phyloP scores from a whole-genome alignment of 192 early-diverging fungal species.

The Backusella australiensis region DNA sequence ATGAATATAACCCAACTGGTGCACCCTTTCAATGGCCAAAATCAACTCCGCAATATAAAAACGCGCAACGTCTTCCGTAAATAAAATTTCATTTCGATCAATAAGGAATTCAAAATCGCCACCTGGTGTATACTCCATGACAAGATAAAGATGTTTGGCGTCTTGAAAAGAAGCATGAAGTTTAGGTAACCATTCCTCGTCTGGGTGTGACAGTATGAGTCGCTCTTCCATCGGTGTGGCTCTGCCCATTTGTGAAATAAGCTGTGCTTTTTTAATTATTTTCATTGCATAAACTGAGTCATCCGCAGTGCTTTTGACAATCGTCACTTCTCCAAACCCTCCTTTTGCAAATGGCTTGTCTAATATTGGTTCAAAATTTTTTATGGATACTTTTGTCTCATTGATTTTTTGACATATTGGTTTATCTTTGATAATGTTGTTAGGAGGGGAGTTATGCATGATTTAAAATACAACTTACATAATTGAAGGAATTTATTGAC shows the following conservation, averaged over 20 bases:
- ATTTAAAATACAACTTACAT: conserved; percentile 3
- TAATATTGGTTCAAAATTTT: background rate
- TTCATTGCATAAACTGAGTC: conserved; percentile 79
- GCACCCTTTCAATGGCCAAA: conserved; percentile 75
- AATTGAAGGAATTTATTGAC: conserved; percentile 3
- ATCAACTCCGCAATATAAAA: conserved; percentile 92
- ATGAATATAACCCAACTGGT: conserved; percentile 88
- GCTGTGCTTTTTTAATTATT: conserved; percentile 66
- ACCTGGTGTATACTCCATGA: conserved; percentile 97
- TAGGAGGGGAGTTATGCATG: background rate
- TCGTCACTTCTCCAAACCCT: conserved; percentile 23
- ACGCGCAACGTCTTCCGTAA: conserved; percentile 73
- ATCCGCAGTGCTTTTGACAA: conserved; percentile 72
- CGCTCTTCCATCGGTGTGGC: conserved; percentile 88
- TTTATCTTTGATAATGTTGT: conserved; percentile 1
- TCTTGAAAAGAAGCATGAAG: conserved; percentile 86
- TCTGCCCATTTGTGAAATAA: conserved; percentile 72
- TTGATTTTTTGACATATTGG: background rate
- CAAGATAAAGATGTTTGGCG: conserved; percentile 82
- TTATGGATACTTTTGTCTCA: background rate
- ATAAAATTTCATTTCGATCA: conserved; percentile 76
- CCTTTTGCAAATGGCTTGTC: conserved; percentile 2
- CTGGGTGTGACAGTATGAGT: conserved; percentile 64
- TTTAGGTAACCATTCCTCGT: conserved; percentile 63
- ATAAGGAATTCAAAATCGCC: conserved; percentile 94